Evolutionary conservation across 2,329 filamentous ascomycete genomes (phyloP), one percentile per base, ranked within the genome.

Genomic region (Ophiosphaerella narmari): DNA sequence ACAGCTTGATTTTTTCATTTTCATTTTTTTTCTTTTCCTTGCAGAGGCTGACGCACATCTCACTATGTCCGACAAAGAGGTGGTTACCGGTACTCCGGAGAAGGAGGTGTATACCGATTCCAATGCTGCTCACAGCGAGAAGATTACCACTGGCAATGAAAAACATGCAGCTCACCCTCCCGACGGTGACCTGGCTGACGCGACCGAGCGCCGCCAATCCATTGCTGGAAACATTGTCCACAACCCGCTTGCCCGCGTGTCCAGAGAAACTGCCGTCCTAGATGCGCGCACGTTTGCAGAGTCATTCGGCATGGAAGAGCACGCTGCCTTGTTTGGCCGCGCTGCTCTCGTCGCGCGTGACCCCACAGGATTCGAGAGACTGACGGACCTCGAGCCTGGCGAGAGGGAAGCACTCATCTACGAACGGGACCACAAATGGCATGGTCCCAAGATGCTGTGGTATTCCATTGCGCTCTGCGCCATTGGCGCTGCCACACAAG

Each of bases 341-440:
- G 89, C 88, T 31, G 90, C 89, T 3, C 78, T 93, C 9, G 82
- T 91, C 14, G 89, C 89, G 2, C 87, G 90, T 68, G 84, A 87
- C 59, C 88, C 88, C 0, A 75, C 76, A 7, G 77, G 79, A 26
- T 89, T 81, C 67, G 86, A 89, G 49, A 75, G 79, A 31, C 79
- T 91, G 45, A 75, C 82, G 43, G 81, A 83, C 9, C 79, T 92
- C 2, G 74, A 78, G 46, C 79, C 86, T 13, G 75, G 77, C 0
- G 87, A 89, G 65, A 82, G 85, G 50, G 74, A 79, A 16, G 78
- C 77, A 11, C 78, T 93, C 14, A 76, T 77, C 35, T 77, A 85
- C 50, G 87, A 90, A 69, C 77, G 81, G 31, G 75, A 82, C 23
- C 86, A 90, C 78, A 87, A 85, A 64, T 90, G 87, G 55, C 64